Evolutionary conservation across 1,284 basidiomycete genomes (phyloP), one percentile per base, ranked within the genome.

Genomic region (Trametes sp.): DNA sequence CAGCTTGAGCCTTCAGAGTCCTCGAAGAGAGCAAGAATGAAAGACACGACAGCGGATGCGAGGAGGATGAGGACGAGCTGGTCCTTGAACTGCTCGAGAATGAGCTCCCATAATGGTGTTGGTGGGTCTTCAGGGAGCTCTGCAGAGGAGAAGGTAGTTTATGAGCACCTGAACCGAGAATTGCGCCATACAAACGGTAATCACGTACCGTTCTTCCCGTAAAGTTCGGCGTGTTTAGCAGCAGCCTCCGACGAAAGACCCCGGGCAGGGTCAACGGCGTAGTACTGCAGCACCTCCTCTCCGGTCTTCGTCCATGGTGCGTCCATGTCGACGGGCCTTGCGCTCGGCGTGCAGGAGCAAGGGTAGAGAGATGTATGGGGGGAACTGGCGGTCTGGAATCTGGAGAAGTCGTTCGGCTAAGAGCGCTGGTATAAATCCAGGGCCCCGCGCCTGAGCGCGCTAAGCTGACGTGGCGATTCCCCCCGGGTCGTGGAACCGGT

Each of bases 61-160:
- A 98, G 89, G 28, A 98, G 86, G 73, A 98, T 98, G 64, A 98
- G 88, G 24, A 97, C 96, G 26, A 98, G 88, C 78, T 96, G 94
- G 79, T 98, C 96, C 81, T 98, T 92, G 84, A 99, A 99, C 80
- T 99, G 97, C 70, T 97, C 96, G 23, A 99, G 84, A 64, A 99
- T 93, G 64, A 98, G 88, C 72, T 94, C 87, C 93, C 94, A 96
- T 46, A 99, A 77, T 4, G 97, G 95, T 4, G 95, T 98, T 1
- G 94, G 81, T 0, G 93, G 89, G 16, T 96, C 91, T 72, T 98
- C 95, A 16, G 95, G 94, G 14, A 98, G 83, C 74, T 92, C 94
- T 96, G 74, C 5, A 63, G 16, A 19, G 13, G 24, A 54, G 46
- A 41, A 35, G 11, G 28, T 16, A 23, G 10, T 26, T 41, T 10